Evolutionary conservation across 2,329 filamentous ascomycete species (phyloP), one percentile per base, ranked within the genome.

Genomic region (Davidsoniella virescens): DNA sequence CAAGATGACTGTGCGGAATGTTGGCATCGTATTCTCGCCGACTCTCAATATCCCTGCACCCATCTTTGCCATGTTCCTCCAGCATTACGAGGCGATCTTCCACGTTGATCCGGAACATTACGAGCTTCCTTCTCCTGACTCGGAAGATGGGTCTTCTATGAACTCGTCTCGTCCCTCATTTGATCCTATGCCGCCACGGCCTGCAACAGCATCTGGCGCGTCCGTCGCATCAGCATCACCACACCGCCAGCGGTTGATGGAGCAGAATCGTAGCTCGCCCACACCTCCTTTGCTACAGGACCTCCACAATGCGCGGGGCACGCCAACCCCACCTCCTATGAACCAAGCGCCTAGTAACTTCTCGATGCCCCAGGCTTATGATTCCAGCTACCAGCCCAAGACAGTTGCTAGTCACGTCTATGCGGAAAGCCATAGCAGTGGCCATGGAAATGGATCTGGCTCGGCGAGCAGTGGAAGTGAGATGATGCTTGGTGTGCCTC

Each of bases 1-100:
- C 70, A 96, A 95, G 71, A 98, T 98, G 92, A 95, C 85, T 9
- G 85, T 95, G 49, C 81, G 90, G 56, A 98, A 98, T 60, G 86
- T 98, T 50, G 90, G 92, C 56, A 96, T 98, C 58, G 90, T 98
- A 51, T 98, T 98, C 64, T 94, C 92, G 14, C 92, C 92, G 0
- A 96, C 92, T 0, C 73, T 98, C 49, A 96, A 96, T 63, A 94
- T 98, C 41, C 90, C 92, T 0, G 87, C 87, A 0, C 88, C 90
- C 0, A 82, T 98, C 9, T 95, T 98, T 62, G 87, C 88, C 3
- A 75, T 93, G 63, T 92, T 98, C 64, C 72, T 98, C 52, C 88
- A 92, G 56, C 88, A 96, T 59, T 95, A 87, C 61, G 75, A 84
- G 55, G 76, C 74, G 40, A 90, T 98, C 44, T 98, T 96, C 61